These are phyloP conservation scores for Eucalyptus paniculata DNA, from an alignment of 345 rosid species.

Conservation along the genomic window DNA sequence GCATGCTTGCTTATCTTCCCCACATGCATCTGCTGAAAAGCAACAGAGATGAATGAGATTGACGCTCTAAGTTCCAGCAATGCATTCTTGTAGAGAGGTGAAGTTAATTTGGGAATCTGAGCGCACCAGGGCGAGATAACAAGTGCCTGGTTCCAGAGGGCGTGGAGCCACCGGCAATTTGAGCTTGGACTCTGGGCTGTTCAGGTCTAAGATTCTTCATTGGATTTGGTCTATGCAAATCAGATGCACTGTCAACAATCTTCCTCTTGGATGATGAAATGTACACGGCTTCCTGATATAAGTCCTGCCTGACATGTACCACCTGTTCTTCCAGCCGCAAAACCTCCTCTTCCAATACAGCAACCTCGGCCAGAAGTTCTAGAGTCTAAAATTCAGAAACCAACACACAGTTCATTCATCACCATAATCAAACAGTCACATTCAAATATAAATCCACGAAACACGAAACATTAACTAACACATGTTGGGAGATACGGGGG, in stretches of 20 bases:
- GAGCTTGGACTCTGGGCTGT: not conserved
- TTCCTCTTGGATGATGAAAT: constrained; percentile 45
- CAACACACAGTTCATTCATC: not conserved
- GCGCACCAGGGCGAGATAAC: constrained; percentile 23
- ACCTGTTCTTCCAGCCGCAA: constrained; percentile 76
- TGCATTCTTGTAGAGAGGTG: not conserved
- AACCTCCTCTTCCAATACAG: constrained; percentile 87
- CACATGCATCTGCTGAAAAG: constrained; percentile 13
- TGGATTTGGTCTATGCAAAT: constrained; percentile 1
- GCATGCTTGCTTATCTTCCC: constrained; percentile 29
- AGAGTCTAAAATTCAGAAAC: constrained; percentile 33
- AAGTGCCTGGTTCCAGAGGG: not conserved
- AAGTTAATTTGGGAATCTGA: not conserved
- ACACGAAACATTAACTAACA: constrained; percentile 21
- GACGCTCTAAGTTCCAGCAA: not conserved
- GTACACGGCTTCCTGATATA: constrained; percentile 66
- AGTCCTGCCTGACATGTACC: constrained; percentile 53
- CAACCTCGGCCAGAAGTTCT: constrained; percentile 93
- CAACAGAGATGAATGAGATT: not conserved
- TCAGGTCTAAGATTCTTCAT: constrained; percentile 12
- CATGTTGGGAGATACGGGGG: constrained; percentile 79
- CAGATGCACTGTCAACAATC: constrained; percentile 10
- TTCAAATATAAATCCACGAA: not conserved
- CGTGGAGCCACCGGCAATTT: not conserved
- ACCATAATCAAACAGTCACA: not conserved